phyloP scores from a whole-genome alignment of 768 basidiomycete species.

The Russula griseocarnosa region DNA sequence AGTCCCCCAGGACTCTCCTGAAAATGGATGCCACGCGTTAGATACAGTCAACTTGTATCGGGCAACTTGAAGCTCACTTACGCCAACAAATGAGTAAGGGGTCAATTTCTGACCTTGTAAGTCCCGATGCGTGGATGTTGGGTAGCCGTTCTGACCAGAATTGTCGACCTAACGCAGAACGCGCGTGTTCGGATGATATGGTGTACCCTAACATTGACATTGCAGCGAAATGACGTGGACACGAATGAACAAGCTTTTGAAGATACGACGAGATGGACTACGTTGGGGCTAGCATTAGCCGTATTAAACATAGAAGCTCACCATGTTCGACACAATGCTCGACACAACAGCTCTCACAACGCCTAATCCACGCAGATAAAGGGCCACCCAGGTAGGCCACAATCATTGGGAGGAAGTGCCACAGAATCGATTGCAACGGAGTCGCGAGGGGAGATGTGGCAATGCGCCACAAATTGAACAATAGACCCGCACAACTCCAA shows the following conservation, averaged over 20 bases:
- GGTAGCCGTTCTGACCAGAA: neutral
- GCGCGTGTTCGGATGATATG: neutral
- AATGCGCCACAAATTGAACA: neutral
- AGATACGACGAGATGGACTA: neutral
- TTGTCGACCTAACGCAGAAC: constrained; percentile 2
- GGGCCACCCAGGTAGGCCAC: neutral
- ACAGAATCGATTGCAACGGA: neutral
- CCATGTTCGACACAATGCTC: neutral
- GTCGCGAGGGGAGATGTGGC: neutral
- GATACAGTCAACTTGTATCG: neutral
- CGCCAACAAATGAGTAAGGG: neutral
- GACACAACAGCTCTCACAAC: neutral
- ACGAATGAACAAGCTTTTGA: neutral
- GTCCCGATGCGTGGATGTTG: neutral
- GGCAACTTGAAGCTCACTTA: neutral
- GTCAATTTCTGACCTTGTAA: neutral
- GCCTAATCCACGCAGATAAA: neutral
- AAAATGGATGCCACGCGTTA: neutral
- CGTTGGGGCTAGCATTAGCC: neutral
- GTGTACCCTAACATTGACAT: neutral
- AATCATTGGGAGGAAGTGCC: neutral
- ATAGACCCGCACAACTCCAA: neutral
- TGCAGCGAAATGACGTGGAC: neutral
- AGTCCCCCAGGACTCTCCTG: neutral
- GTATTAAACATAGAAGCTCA: neutral